Evolutionary conservation across 108 stramenopile genomes (phyloP).

Genomic region (Pseudonitzschia delicatissima): DNA sequence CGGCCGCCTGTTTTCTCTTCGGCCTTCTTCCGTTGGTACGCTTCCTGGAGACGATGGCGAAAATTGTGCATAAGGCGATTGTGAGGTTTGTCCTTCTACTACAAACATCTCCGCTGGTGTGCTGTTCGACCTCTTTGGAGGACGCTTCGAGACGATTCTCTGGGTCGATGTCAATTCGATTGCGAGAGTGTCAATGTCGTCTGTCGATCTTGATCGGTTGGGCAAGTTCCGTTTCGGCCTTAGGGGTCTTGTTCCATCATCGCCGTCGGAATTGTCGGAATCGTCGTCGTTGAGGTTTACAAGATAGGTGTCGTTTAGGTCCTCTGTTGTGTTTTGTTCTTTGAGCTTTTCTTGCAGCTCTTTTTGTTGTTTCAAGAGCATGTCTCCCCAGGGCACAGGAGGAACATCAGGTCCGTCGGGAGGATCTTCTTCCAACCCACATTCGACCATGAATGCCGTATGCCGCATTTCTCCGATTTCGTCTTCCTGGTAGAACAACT

Average conservation of each 20-base stretch:
- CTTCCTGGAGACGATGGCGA: background rate
- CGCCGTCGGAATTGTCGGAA: background rate
- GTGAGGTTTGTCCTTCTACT: background rate
- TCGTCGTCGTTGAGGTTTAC: background rate
- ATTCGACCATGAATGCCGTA: slow-evolving; percentile 42
- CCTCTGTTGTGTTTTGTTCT: background rate
- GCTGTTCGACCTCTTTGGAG: no score
- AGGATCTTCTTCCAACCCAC: slow-evolving; percentile 39
- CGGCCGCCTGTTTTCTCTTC: background rate
- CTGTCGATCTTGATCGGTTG: slow-evolving; percentile 1
- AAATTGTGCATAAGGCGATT: background rate
- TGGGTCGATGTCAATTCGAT: background rate
- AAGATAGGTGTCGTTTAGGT: background rate
- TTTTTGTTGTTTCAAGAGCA: background rate
- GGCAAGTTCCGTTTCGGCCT: background rate
- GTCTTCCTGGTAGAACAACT: slow-evolving; percentile 41
- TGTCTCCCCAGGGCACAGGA: slow-evolving; percentile 30
- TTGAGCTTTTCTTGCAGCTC: background rate
- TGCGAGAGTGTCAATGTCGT: background rate
- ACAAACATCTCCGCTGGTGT: background rate
- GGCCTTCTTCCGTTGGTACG: background rate
- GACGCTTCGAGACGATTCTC: background rate
- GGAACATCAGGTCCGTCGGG: slow-evolving; percentile 41
- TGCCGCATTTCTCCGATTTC: slow-evolving; percentile 45
- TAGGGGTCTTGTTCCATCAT: background rate